These are phyloP conservation scores for Verruconis gallopava DNA, from an alignment of 2,329 filamentous ascomycete species.

Conservation along the genomic window DNA sequence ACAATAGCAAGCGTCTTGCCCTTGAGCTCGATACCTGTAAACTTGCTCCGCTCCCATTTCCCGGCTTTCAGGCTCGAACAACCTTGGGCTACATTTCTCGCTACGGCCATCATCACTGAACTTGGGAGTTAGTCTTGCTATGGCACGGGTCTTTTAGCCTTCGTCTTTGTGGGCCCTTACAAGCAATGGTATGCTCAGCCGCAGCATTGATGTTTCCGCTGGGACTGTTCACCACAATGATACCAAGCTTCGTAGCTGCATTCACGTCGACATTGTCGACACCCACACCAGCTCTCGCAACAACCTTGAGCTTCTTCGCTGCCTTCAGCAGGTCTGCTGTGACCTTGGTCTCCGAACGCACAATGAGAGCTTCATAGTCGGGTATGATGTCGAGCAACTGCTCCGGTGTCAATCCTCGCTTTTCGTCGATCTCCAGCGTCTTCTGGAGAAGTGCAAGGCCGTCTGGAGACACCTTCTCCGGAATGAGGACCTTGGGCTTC, in stretches of 20 bases:
- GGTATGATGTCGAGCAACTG: constrained; percentile 56
- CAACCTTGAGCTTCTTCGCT: constrained; percentile 58
- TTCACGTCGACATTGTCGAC: constrained; percentile 73
- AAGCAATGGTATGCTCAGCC: constrained; percentile 60
- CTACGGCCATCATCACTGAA: constrained; percentile 56
- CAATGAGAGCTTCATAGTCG: constrained; percentile 62
- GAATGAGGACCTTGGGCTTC: constrained; percentile 49
- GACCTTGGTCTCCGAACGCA: constrained; percentile 72
- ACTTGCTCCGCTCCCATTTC: constrained; percentile 60
- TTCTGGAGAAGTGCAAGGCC: constrained; percentile 56
- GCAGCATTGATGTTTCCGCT: constrained; percentile 71
- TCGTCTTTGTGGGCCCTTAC: too few relatives aligned
- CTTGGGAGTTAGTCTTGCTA: too few relatives aligned
- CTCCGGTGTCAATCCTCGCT: constrained; percentile 46
- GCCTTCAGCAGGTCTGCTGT: constrained; percentile 53
- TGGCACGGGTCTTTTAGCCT: too few relatives aligned
- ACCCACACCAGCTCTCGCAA: constrained; percentile 68
- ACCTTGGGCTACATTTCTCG: constrained; percentile 59
- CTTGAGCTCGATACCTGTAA: constrained; percentile 67
- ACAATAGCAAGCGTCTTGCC: constrained; percentile 66
- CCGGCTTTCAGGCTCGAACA: constrained; percentile 57
- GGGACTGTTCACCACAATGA: constrained; percentile 71
- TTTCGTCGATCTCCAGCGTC: constrained; percentile 57
- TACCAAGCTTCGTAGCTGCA: constrained; percentile 56
- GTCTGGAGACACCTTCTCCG: constrained; percentile 70